Percentiles rank a stretch among this genome's conserved stretches.
Evolutionary conservation across 2,329 filamentous ascomycete genomes (phyloP).

Genomic region (Didymella segeticola): DNA sequence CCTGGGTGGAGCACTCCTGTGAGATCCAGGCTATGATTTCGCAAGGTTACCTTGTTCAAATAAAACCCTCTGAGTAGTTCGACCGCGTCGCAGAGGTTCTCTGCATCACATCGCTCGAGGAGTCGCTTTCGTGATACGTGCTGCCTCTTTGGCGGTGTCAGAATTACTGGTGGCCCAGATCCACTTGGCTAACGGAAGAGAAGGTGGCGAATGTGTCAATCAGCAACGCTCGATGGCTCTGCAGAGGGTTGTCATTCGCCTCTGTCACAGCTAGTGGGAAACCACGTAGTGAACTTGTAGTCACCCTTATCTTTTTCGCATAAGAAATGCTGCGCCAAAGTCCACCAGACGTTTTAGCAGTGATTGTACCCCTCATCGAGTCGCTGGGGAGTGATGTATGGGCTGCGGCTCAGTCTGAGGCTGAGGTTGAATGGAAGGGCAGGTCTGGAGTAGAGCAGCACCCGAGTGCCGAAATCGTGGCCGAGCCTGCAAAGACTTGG

Average conservation of each 20-base stretch:
- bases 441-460: background rate
- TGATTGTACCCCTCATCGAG: constrained; percentile 7
- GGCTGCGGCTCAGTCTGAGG: background rate
- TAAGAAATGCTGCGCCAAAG: background rate
- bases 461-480: background rate
- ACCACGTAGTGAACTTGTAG: background rate
- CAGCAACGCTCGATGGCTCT: background rate
- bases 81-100: no score
- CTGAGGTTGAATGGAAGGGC: constrained; percentile 1
- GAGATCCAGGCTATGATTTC: background rate
- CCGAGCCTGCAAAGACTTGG: background rate
- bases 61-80: background rate
- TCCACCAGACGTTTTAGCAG: background rate
- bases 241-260: background rate
- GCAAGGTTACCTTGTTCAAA: background rate
- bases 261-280: background rate
- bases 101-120: background rate
- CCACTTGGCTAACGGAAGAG: background rate
- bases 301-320: background rate
- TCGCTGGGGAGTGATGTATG: background rate
- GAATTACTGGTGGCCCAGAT: background rate
- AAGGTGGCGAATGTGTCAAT: background rate
- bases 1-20: background rate
- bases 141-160: background rate
- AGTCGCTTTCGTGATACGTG: background rate